These are phyloP conservation scores for Coffea humblotiana DNA, from an alignment of 305 asterid species.

Conservation along the genomic window DNA sequence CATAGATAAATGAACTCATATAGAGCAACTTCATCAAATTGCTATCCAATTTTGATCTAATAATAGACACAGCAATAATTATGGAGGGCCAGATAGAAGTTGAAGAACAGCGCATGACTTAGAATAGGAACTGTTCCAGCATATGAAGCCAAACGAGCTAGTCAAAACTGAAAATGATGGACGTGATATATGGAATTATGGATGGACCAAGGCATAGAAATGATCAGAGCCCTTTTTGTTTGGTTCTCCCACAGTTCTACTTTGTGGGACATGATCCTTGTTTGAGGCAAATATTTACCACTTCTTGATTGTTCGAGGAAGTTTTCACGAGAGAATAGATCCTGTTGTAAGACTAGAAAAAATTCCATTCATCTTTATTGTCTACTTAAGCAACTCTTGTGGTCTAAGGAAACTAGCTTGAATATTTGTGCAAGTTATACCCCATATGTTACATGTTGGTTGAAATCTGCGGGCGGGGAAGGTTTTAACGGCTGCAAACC, in stretches of 20 bases:
- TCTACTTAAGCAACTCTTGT: not conserved
- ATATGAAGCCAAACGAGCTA: not conserved
- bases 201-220: not conserved
- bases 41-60: not conserved
- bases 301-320: not conserved
- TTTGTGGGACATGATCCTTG: not conserved
- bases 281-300: not conserved
- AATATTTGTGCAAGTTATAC: not conserved
- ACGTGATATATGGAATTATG: not conserved
- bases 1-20: not conserved
- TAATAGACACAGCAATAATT: not conserved
- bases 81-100: not conserved
- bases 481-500: too few relatives aligned
- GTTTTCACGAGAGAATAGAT: not conserved
- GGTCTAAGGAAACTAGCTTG: not conserved
- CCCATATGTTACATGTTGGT: too few relatives aligned
- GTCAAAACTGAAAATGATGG: conserved; percentile 6
- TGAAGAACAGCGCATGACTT: too few relatives aligned
- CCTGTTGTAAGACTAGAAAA: not conserved
- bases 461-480: too few relatives aligned
- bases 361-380: not conserved
- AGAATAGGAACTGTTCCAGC: not conserved
- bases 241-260: not conserved
- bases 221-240: not conserved
- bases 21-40: not conserved